phyloP scores from a whole-genome alignment of 1,139 yeast genomes.

The Taphrina deformans region DNA sequence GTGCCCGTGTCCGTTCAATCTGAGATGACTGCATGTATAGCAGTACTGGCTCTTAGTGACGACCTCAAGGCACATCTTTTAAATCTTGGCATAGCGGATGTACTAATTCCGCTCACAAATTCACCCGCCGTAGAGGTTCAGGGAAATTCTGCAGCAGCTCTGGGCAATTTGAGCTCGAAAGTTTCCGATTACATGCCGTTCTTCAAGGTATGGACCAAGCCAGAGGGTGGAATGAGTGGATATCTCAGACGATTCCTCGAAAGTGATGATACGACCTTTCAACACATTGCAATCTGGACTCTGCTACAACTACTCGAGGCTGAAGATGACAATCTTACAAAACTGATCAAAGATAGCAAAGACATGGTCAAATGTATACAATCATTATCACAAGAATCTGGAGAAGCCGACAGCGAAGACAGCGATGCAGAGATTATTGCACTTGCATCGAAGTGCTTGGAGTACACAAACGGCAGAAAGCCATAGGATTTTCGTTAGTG shows the following conservation, averaged over 20 bases:
- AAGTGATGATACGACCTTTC: constrained; percentile 91
- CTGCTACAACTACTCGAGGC: constrained; percentile 88
- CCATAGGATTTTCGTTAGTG: neutral
- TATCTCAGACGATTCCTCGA: constrained; percentile 77
- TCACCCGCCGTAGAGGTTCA: constrained; percentile 91
- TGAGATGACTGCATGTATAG: constrained; percentile 96
- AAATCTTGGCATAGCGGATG: constrained; percentile 81
- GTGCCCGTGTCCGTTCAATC: constrained; percentile 82
- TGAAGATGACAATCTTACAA: constrained; percentile 64
- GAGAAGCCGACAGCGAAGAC: constrained; percentile 24
- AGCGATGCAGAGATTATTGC: constrained; percentile 33
- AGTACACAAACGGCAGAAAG: constrained; percentile 4
- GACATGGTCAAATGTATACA: constrained; percentile 46
- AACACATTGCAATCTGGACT: constrained; percentile 97
- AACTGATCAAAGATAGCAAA: constrained; percentile 44
- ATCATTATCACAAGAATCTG: constrained; percentile 43
- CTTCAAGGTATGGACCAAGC: constrained; percentile 73
- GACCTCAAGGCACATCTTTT: constrained; percentile 84
- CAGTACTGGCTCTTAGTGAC: constrained; percentile 93
- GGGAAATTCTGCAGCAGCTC: constrained; percentile 97
- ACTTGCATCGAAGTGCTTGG: constrained; percentile 25
- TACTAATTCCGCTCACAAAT: constrained; percentile 84
- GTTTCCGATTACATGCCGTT: constrained; percentile 80
- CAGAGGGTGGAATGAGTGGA: constrained; percentile 82
- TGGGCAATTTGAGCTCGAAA: constrained; percentile 90